Evolutionary conservation across 2,329 filamentous ascomycete species (phyloP).

Genomic region (Hypomyces rosellus): DNA sequence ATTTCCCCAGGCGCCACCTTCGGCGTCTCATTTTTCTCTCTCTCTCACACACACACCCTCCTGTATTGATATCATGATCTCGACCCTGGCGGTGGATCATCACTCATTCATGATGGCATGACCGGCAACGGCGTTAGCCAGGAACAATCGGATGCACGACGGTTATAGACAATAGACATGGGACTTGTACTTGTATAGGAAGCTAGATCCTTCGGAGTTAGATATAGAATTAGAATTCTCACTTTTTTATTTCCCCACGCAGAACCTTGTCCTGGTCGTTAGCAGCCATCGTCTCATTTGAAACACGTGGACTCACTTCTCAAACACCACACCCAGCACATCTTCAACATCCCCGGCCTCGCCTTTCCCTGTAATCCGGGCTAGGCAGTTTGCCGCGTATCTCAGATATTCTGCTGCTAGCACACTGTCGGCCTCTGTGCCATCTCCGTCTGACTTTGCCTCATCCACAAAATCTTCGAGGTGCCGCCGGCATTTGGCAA

Average conservation of each 20-base stretch:
- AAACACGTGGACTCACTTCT: conserved; percentile 61
- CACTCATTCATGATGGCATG: not conserved
- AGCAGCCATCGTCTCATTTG: not conserved
- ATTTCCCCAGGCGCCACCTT: not conserved
- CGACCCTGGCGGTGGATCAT: not conserved
- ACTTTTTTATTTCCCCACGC: conserved; percentile 36
- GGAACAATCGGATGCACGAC: too few relatives aligned
- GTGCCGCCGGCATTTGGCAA: conserved; percentile 64
- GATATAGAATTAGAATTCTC: conserved; percentile 5
- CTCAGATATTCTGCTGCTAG: conserved; percentile 85
- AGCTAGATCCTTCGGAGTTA: too few relatives aligned
- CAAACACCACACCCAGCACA: conserved; percentile 92
- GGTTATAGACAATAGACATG: too few relatives aligned
- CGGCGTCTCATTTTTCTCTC: not conserved
- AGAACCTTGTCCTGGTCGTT: conserved; percentile 31
- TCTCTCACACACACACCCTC: too few relatives aligned
- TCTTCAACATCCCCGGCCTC: conserved; percentile 89
- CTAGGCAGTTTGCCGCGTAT: conserved; percentile 71
- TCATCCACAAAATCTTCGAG: conserved; percentile 67
- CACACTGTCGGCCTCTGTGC: conserved; percentile 68
- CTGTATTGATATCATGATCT: conserved; percentile 7
- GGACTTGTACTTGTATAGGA: too few relatives aligned
- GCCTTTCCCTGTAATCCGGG: conserved; percentile 79
- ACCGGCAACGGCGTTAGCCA: conserved; percentile 1
- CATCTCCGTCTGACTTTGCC: conserved; percentile 34